A percentile compares a stretch with the other conserved stretches of the same genome.
Conservation (phyloP, 768 basidiomycete genomes). For the Strobilomyces dryophilus region DNA sequence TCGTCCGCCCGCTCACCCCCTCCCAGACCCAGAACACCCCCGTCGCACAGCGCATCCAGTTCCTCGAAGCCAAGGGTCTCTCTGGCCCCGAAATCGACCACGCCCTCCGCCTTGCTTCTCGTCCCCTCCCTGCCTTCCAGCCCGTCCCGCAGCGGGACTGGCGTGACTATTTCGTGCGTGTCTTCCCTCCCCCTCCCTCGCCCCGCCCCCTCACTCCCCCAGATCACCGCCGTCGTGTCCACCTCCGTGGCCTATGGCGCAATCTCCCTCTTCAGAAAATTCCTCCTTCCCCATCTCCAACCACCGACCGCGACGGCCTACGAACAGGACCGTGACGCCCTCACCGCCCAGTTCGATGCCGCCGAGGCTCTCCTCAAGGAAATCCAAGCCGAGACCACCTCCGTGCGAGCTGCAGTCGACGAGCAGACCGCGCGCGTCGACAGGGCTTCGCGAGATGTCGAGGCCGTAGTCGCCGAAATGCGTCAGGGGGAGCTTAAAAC, state of each 20-base stretch:
- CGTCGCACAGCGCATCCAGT: slow-evolving; percentile 81
- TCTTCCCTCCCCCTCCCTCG: background rate
- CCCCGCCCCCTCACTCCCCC: slow-evolving; percentile 19
- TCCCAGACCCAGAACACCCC: slow-evolving; percentile 71
- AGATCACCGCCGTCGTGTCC: slow-evolving; percentile 93
- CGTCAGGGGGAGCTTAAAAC: slow-evolving; percentile 73
- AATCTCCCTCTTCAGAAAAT: slow-evolving; percentile 83
- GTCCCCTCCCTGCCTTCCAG: slow-evolving; percentile 40
- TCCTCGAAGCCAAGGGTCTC: slow-evolving; percentile 94
- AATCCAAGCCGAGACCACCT: slow-evolving; percentile 71
- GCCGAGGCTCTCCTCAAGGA: slow-evolving; percentile 78
- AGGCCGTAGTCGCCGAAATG: slow-evolving; percentile 69
- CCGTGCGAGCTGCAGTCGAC: slow-evolving; percentile 69
- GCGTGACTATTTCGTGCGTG: slow-evolving; percentile 93
- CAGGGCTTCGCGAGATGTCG: slow-evolving; percentile 67
- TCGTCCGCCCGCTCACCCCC: background rate
- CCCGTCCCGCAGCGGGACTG: slow-evolving; percentile 73
- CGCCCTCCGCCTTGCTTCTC: slow-evolving; percentile 60
- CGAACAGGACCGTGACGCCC: slow-evolving; percentile 78
- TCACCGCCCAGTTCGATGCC: slow-evolving; percentile 87
- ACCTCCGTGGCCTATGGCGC: slow-evolving; percentile 82
- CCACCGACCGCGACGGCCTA: slow-evolving; percentile 88
- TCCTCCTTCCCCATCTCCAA: slow-evolving; percentile 82
- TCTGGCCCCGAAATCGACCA: slow-evolving; percentile 79
- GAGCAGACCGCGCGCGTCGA: slow-evolving; percentile 73